Base-by-base conservation (phyloP, 2,329 filamentous ascomycete genomes). In the Diaporthe longicolla region DNA sequence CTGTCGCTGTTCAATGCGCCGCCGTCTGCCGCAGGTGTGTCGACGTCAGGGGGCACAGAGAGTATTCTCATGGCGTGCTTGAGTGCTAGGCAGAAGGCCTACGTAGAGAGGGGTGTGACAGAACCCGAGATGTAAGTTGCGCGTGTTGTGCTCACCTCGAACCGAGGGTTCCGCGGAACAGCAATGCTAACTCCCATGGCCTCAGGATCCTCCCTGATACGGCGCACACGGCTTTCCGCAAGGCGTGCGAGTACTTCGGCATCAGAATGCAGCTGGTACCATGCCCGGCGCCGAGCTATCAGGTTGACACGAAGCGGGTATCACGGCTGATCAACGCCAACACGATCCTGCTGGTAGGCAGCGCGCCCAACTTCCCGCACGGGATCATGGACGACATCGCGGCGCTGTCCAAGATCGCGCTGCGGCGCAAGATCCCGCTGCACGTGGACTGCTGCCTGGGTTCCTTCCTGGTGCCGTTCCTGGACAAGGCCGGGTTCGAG, bases 371-470 rank as follows among this genome's bases (percentile, higher is more conserved):
- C 87, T 99, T 98, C 85, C 97, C 97, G 50, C 97, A 99, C 82
- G 97, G 97, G 75, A 97, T 99, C 81, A 97, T 99, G 77, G 97
- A 99, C 83, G 95, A 98, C 83, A 98, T 99, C 78, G 85, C 93
- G 0, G 90, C 91, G 0, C 91, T 99, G 55, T 98, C 95, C 72
- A 93, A 92, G 74, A 89, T 99, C 7, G 97, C 97, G 0, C 81
- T 93, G 45, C 92, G 92, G 80, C 92, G 94, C 81, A 93, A 92
- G 80, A 87, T 98, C 32, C 95, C 95, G 24, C 90, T 99, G 15
- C 97, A 99, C 82, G 96, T 99, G 68, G 97, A 99, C 86, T 98
- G 97, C 89, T 99, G 97, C 81, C 90, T 99, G 24, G 97, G 97
- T 52, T 98, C 95, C 3, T 98, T 99, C 87, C 88, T 99, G 61